Conservation (phyloP, 2,329 filamentous ascomycete species). For the Pseudocercospora macadamiae region DNA sequence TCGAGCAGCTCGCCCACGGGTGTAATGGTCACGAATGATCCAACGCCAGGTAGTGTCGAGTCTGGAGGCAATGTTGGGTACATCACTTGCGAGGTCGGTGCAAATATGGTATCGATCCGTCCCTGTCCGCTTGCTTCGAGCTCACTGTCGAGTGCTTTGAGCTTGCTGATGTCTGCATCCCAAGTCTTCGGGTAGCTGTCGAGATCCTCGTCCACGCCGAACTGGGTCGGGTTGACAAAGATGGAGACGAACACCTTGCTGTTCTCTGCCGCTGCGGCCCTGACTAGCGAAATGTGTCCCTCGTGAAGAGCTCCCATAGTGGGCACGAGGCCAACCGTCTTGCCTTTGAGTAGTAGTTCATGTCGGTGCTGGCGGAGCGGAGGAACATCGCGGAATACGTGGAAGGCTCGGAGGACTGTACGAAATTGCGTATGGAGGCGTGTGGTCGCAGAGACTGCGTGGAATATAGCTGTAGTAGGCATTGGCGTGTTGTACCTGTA, state of each 20-base stretch:
- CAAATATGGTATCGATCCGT: constrained; percentile 80
- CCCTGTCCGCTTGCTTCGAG: constrained; percentile 62
- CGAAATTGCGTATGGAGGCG: background rate
- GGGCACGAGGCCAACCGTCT: constrained; percentile 83
- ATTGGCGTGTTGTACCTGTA: background rate
- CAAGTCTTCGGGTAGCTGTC: constrained; percentile 88
- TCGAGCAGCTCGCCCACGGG: constrained; percentile 81
- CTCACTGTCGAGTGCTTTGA: constrained; percentile 71
- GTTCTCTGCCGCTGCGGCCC: constrained; percentile 80
- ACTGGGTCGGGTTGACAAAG: constrained; percentile 96
- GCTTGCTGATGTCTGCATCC: constrained; percentile 70
- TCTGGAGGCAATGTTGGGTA: constrained; percentile 80
- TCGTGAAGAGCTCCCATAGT: constrained; percentile 98
- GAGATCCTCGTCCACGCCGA: constrained; percentile 85
- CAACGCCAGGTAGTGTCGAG: constrained; percentile 72
- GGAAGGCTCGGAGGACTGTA: constrained; percentile 51
- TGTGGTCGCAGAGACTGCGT: background rate
- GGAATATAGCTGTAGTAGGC: background rate
- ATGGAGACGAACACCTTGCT: constrained; percentile 87
- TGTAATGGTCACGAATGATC: constrained; percentile 89
- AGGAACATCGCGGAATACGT: constrained; percentile 75
- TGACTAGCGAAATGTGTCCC: constrained; percentile 84
- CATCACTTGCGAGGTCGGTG: constrained; percentile 79
- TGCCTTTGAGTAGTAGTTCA: constrained; percentile 66
- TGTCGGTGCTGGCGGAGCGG: constrained; percentile 71